Evolutionary conservation across 495 filamentous ascomycete genomes (phyloP).

Genomic region (Viridothelium virens): DNA sequence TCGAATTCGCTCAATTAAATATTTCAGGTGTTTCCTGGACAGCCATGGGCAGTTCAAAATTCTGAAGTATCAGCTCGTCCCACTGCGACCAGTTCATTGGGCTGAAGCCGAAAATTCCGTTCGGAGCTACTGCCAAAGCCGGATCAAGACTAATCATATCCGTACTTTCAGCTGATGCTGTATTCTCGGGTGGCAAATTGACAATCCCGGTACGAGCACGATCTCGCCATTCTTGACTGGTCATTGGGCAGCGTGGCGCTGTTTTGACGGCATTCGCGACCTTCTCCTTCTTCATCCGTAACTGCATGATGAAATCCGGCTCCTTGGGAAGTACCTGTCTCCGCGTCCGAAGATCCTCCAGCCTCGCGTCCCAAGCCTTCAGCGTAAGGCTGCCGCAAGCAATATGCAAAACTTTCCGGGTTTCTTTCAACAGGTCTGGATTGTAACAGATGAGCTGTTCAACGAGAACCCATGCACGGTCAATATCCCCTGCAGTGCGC

Average conservation of each 20-base stretch:
- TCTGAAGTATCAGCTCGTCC: constrained; percentile 4
- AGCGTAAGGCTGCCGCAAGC: constrained; percentile 20
- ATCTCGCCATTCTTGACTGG: not conserved
- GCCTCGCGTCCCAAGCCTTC: constrained; percentile 20
- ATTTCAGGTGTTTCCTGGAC: not conserved
- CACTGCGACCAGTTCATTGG: constrained; percentile 3
- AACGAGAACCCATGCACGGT: not conserved
- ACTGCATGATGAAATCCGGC: constrained; percentile 13
- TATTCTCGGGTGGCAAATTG: not conserved
- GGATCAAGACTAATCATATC: not conserved
- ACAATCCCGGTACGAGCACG: too few relatives aligned
- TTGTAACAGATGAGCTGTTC: not conserved
- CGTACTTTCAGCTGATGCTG: not conserved
- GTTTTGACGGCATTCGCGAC: not conserved
- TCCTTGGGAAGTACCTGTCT: not conserved
- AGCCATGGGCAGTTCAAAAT: not conserved
- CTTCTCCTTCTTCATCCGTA: not conserved
- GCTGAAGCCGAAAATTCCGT: not conserved
- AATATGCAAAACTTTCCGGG: constrained; percentile 16
- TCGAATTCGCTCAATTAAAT: not conserved
- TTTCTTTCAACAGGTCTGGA: not conserved
- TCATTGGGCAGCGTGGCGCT: not conserved
- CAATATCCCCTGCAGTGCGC: not conserved
- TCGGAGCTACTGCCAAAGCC: not conserved
- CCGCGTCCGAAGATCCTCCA: not conserved